A percentile compares a stretch with the other conserved stretches of the same genome.
These are phyloP conservation scores for Cochlearia excelsa DNA, from an alignment of 345 rosid genomes.

Conservation along the genomic window DNA sequence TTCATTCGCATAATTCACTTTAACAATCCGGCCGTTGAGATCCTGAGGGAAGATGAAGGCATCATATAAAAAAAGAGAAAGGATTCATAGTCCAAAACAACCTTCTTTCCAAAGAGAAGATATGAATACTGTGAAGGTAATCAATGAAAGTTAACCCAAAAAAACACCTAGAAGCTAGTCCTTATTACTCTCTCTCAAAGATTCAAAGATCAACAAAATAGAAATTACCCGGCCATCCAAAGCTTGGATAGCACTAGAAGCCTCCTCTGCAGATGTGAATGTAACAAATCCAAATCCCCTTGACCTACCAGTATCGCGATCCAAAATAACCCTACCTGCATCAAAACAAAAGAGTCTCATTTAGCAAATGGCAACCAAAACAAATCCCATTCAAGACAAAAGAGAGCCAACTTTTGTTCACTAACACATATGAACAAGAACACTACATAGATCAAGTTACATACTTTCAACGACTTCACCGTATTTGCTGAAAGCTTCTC, in stretches of 20 bases:
- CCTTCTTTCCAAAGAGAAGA: neutral
- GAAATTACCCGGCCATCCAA: conserved; percentile 83
- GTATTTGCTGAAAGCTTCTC: conserved; percentile 70
- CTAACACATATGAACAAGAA: conserved; percentile 13
- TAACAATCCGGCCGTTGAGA: conserved; percentile 71
- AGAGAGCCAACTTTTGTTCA: neutral
- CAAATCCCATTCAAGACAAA: conserved; percentile 1
- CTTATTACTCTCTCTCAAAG: neutral
- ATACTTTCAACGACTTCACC: conserved; percentile 82
- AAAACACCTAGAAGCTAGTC: conserved; percentile 3
- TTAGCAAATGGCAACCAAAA: conserved; percentile 17
- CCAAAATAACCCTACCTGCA: conserved; percentile 81
- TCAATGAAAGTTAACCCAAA: neutral
- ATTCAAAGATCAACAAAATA: neutral
- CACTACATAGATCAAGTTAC: conserved; percentile 2
- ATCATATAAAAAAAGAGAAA: neutral
- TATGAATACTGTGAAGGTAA: neutral
- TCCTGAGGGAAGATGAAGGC: conserved; percentile 43
- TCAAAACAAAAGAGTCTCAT: neutral
- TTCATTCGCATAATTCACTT: conserved; percentile 80
- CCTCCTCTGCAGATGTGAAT: conserved; percentile 60
- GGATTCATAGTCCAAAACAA: neutral
- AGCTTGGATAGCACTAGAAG: conserved; percentile 90
- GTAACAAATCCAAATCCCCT: conserved; percentile 94
- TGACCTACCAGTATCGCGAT: conserved; percentile 88